Percentiles rank a stretch among this genome's conserved stretches.
These are phyloP conservation scores for Heterobasidion irregulare DNA, from an alignment of 1,284 basidiomycete species.

Conservation along the genomic window DNA sequence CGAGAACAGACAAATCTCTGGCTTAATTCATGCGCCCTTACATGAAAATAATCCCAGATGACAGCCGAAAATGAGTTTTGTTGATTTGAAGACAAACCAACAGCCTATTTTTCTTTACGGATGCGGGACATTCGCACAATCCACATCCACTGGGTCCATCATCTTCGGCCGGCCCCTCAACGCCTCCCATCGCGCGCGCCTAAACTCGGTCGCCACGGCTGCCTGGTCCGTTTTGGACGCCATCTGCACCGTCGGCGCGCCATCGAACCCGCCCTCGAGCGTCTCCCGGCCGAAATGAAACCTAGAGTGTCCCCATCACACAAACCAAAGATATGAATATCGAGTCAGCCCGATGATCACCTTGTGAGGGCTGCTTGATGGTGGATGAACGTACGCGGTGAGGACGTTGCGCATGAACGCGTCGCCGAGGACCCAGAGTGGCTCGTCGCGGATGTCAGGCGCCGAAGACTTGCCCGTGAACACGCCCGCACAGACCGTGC, in stretches of 20 bases:
- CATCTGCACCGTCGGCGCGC: not conserved
- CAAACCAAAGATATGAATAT: not conserved
- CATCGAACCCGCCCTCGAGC: not conserved
- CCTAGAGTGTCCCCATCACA: not conserved
- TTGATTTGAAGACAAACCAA: not conserved
- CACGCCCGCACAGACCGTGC: not conserved
- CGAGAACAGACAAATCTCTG: too few species aligned
- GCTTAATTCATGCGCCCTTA: too few species aligned
- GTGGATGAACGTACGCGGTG: not conserved
- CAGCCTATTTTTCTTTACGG: not conserved
- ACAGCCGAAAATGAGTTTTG: too few species aligned
- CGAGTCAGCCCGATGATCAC: not conserved
- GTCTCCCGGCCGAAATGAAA: not conserved
- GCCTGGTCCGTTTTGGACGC: not conserved
- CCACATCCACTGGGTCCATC: not conserved
- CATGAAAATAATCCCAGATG: too few species aligned
- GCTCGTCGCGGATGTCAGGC: not conserved
- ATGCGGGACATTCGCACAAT: not conserved
- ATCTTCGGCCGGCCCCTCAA: not conserved
- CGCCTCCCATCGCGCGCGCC: not conserved
- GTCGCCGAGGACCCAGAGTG: conserved; percentile 1
- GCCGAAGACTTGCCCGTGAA: not conserved
- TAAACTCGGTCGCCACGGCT: not conserved
- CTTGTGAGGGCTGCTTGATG: not conserved
- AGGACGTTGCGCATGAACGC: conserved; percentile 3